Conservation (phyloP, 768 basidiomycete genomes). For the Termitomyces sp. region DNA sequence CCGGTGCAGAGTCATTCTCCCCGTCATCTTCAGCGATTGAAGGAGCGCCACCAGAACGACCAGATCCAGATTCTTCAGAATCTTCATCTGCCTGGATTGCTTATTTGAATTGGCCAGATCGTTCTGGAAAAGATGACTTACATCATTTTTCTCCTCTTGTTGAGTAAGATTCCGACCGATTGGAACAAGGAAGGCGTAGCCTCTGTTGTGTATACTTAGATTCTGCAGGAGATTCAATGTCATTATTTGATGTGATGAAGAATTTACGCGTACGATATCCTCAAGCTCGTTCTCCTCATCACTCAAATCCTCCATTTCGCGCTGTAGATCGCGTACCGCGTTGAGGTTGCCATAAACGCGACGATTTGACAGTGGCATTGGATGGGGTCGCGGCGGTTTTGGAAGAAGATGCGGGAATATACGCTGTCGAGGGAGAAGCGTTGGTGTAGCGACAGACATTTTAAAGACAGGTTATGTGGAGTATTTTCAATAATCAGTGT, state of each 20-base stretch:
- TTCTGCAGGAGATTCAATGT: slow-evolving; percentile 33
- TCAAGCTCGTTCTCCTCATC: slow-evolving; percentile 84
- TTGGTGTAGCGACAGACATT: slow-evolving; percentile 58
- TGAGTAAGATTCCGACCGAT: slow-evolving; percentile 70
- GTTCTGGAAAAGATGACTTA: slow-evolving; percentile 23
- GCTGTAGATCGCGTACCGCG: slow-evolving; percentile 58
- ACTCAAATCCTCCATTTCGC: slow-evolving; percentile 79
- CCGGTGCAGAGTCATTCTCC: slow-evolving; percentile 42
- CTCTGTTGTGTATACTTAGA: slow-evolving; percentile 54
- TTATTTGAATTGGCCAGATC: background rate
- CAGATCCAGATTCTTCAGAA: slow-evolving; percentile 39
- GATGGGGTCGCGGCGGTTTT: slow-evolving; percentile 58
- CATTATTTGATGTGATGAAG: slow-evolving; percentile 1
- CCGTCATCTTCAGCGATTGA: slow-evolving; percentile 43
- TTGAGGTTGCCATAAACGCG: slow-evolving; percentile 54
- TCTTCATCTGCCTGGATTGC: slow-evolving; percentile 41
- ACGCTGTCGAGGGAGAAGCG: slow-evolving; percentile 60
- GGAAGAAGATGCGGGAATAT: slow-evolving; percentile 65
- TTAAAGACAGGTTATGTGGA: background rate
- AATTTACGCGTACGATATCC: slow-evolving; percentile 45
- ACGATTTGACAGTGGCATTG: slow-evolving; percentile 48
- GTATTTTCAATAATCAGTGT: background rate
- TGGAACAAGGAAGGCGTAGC: slow-evolving; percentile 62
- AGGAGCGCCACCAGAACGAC: slow-evolving; percentile 33
- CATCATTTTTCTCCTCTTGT: slow-evolving; percentile 83